Evolutionary conservation across 2,329 filamentous ascomycete species (phyloP).

Genomic region (Hysterium pulicare): DNA sequence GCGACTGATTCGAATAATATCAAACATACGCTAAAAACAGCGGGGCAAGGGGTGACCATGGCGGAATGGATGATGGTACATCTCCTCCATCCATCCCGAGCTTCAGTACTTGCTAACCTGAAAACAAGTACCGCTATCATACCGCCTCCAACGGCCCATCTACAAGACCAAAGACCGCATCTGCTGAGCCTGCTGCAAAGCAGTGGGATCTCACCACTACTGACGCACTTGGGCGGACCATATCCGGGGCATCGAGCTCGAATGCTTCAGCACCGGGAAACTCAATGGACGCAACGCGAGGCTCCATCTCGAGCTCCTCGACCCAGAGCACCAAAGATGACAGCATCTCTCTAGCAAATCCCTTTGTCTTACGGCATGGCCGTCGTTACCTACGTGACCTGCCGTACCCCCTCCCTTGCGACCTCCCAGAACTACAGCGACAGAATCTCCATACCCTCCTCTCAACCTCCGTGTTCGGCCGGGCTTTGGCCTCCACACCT

Average conservation of each 20-base stretch:
- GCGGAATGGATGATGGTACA: constrained; percentile 34
- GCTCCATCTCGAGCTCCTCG: constrained; percentile 38
- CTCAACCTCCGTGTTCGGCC: constrained; percentile 75
- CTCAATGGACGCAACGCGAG: constrained; percentile 36
- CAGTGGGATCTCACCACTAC: constrained; percentile 36
- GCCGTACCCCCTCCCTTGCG: constrained; percentile 82
- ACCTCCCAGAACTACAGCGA: constrained; percentile 81
- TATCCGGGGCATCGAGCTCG: constrained; percentile 23
- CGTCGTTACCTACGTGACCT: constrained; percentile 80
- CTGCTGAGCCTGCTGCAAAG: constrained; percentile 22
- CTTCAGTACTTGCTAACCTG: constrained; percentile 12
- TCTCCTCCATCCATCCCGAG: constrained; percentile 17
- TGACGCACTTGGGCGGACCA: constrained; percentile 34
- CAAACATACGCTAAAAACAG: constrained; percentile 34
- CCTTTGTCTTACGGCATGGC: constrained; percentile 70
- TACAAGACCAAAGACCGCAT: constrained; percentile 26
- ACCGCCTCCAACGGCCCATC: constrained; percentile 20
- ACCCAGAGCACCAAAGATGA: constrained; percentile 31
- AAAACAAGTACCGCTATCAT: constrained; percentile 33
- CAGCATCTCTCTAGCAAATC: constrained; percentile 22
- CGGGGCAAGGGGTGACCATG: constrained; percentile 33
- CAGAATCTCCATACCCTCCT: constrained; percentile 82
- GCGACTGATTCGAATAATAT: constrained; percentile 33
- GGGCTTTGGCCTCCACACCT: constrained; percentile 69
- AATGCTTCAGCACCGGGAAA: constrained; percentile 13